Percentiles rank a stretch among this genome's conserved stretches.
Evolutionary conservation across 495 filamentous ascomycete genomes (phyloP).

Genomic region (Penicillium daleae): DNA sequence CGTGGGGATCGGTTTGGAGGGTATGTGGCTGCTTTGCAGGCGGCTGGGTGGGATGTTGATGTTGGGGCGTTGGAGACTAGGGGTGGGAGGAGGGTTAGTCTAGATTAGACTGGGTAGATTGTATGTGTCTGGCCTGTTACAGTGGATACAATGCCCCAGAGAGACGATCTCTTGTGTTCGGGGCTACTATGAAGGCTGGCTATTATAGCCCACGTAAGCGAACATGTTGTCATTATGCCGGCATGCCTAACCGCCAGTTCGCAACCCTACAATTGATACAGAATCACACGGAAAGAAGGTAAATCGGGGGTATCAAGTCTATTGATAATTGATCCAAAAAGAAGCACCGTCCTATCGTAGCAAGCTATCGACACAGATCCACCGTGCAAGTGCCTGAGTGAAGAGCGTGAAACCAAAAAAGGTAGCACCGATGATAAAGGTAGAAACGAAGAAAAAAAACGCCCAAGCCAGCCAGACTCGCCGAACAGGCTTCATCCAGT

Average conservation of each 20-base stretch:
- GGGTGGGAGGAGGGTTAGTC: conserved; percentile 41
- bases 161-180: not conserved
- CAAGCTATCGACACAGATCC: conserved; percentile 29
- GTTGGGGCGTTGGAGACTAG: conserved; percentile 62
- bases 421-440: not conserved
- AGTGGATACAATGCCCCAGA: not conserved
- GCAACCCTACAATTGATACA: too few relatives aligned
- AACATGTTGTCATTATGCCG: too few relatives aligned
- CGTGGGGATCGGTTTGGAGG: conserved; percentile 43
- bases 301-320: conserved; percentile 38
- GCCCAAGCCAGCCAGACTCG: conserved; percentile 2
- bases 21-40: conserved; percentile 43
- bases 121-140: not conserved
- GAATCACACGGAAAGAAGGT: not conserved
- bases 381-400: conserved; percentile 15
- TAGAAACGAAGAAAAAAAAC: conserved; percentile 15
- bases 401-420: conserved; percentile 2
- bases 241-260: too few relatives aligned
- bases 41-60: conserved; percentile 64
- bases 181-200: too few relatives aligned
- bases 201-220: too few relatives aligned
- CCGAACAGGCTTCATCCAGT: not conserved
- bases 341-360: conserved; percentile 23
- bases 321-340: conserved; percentile 24
- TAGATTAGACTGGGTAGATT: not conserved